phyloP scores from a whole-genome alignment of 1,139 yeast species.

The Hyphopichia pseudoburtonii region DNA sequence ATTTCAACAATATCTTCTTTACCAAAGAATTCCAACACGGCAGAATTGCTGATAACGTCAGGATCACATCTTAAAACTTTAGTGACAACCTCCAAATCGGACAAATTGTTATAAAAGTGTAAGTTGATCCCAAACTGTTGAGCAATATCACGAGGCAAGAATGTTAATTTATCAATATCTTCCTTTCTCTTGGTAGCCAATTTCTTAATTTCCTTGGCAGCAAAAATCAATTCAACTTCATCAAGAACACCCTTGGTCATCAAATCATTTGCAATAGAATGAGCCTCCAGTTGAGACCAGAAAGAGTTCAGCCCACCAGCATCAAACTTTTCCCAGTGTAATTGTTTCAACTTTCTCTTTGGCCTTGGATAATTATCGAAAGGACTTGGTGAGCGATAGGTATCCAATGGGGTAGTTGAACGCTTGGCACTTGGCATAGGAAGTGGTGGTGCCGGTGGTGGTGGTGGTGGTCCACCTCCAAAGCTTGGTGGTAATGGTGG shows the following conservation, averaged over 20 bases:
- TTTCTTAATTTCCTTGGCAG: slow-evolving; percentile 72
- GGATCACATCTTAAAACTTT: slow-evolving; percentile 65
- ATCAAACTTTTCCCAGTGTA: slow-evolving; percentile 83
- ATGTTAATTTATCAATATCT: slow-evolving; percentile 53
- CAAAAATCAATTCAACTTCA: slow-evolving; percentile 72
- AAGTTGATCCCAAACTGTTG: slow-evolving; percentile 80
- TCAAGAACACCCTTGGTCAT: slow-evolving; percentile 70
- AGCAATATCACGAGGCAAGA: slow-evolving; percentile 67
- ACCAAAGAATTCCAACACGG: slow-evolving; percentile 69
- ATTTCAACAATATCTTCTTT: slow-evolving; percentile 69
- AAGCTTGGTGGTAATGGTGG: slow-evolving; percentile 22
- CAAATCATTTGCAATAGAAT: slow-evolving; percentile 56
- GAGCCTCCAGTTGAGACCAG: slow-evolving; percentile 50
- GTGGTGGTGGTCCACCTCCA: slow-evolving; percentile 13
- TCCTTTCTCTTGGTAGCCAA: slow-evolving; percentile 49
- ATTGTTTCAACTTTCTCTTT: slow-evolving; percentile 72
- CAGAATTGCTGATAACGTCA: slow-evolving; percentile 53
- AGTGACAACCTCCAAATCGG: slow-evolving; percentile 57
- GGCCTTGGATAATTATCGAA: slow-evolving; percentile 72
- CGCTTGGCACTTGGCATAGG: slow-evolving; percentile 8
- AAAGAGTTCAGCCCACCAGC: slow-evolving; percentile 57
- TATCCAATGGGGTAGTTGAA: slow-evolving; percentile 8
- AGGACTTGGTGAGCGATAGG: slow-evolving; percentile 24
- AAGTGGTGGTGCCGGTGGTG: slow-evolving; percentile 26
- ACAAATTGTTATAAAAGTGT: slow-evolving; percentile 54